Evolutionary conservation across 176 grass and related monocot genomes (phyloP), one percentile per base, ranked within the genome.

Genomic region (Carex kokanica): DNA sequence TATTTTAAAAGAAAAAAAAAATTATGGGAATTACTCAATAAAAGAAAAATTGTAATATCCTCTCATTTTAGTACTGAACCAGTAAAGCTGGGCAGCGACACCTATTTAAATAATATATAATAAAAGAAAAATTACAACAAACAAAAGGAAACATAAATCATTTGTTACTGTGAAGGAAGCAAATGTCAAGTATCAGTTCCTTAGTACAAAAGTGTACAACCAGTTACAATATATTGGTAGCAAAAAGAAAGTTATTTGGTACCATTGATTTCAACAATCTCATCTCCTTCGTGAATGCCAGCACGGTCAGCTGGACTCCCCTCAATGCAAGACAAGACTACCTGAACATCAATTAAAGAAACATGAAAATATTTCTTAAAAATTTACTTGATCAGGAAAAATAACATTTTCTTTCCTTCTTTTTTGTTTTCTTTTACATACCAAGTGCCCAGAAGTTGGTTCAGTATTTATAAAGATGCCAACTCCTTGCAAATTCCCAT

Each of bases 291-390:
- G 69, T 38, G 92, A 74, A 94, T 83, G 60, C 92, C 92, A 15
- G 95, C 95, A 89, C 92, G 87, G 60, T 94, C 92, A 63, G 92
- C 95, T n/a, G 95, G 95, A 49, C 95, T 90, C 73, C 95, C 95
- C 31, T 94, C 86, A 38, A 98, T 90, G 86, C 95, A 94, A 88
- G 90, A 86, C 82, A 94, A 90, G 86, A 98, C 95, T 90, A 94
- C 78, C 92, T 93, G 85, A 14, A 78, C 18, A 60, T 51, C 55
- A 65, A 69, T 47, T 23, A 55, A 23, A 38, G n/a, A 63, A 49
- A 25, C 31, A 62, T 8, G 1, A 77, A 38, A 54, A 49, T 62
- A 64, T 78, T 75, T 74, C 41, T 45, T 11, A 36, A 69, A 68
- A 57, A 84, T 32, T 51, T 54, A 66, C 8, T 72, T 38, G 31